Percentiles rank a stretch among this genome's conserved stretches.
Conservation (phyloP, 768 basidiomycete species). For the Tylopilus sp. region DNA sequence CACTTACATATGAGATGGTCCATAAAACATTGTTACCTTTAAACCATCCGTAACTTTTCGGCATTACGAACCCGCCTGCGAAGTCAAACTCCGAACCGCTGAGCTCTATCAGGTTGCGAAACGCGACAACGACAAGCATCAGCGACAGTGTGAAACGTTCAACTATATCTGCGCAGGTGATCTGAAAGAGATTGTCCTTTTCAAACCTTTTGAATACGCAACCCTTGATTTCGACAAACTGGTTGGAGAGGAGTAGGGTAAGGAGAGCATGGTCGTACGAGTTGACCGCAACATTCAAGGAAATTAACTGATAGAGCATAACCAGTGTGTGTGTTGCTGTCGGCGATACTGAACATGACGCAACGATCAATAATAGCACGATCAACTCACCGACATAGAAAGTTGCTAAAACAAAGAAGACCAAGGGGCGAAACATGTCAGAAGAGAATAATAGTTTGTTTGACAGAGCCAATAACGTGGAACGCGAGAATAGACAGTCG, state of each 20-base stretch:
- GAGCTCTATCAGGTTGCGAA: slow-evolving; percentile 93
- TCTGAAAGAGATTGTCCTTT: slow-evolving; percentile 97
- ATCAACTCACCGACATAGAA: slow-evolving; percentile 70
- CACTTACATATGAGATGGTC: slow-evolving; percentile 85
- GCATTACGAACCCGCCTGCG: slow-evolving; percentile 64
- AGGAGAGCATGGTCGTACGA: slow-evolving; percentile 95
- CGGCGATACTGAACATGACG: background rate
- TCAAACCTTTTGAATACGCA: slow-evolving; percentile 99
- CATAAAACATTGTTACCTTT: slow-evolving; percentile 74
- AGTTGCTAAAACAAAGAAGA: slow-evolving; percentile 80
- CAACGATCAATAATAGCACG: background rate
- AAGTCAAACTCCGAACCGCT: slow-evolving; percentile 87
- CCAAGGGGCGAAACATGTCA: slow-evolving; percentile 71
- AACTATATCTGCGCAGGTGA: slow-evolving; percentile 98
- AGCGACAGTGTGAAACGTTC: slow-evolving; percentile 91
- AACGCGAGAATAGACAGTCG: slow-evolving; percentile 92
- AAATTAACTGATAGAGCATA: slow-evolving; percentile 92
- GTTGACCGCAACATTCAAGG: slow-evolving; percentile 96
- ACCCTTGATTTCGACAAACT: slow-evolving; percentile 99
- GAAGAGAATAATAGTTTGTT: slow-evolving; percentile 56
- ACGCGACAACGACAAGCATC: slow-evolving; percentile 89
- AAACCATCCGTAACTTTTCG: slow-evolving; percentile 83
- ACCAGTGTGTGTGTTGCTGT: slow-evolving; percentile 88
- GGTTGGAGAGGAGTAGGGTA: slow-evolving; percentile 92
- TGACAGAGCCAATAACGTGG: slow-evolving; percentile 76